phyloP scores from a whole-genome alignment of 805 yeast genomes.

The Candida ficus region DNA sequence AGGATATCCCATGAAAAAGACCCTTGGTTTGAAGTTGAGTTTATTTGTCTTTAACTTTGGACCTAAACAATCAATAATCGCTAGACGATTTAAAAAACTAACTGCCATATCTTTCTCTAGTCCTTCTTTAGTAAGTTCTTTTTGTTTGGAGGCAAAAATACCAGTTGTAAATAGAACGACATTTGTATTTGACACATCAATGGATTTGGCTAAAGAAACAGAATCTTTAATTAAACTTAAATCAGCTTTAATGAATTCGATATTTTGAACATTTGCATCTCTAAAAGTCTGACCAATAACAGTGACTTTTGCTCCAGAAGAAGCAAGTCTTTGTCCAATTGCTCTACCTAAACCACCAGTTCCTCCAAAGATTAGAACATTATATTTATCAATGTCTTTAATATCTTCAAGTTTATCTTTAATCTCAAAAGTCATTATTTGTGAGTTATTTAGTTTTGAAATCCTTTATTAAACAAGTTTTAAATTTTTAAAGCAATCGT shows the following conservation, averaged over 20 bases:
- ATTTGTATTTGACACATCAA: constrained; percentile 23
- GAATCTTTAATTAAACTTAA: constrained; percentile 27
- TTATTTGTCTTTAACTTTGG: constrained; percentile 20
- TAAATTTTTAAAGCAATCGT: too few species aligned
- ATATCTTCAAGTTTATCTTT: neutral
- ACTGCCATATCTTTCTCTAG: constrained; percentile 35
- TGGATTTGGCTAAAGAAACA: constrained; percentile 19
- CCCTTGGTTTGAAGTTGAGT: constrained; percentile 24
- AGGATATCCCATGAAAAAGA: constrained; percentile 37
- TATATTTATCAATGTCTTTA: neutral
- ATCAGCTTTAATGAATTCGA: constrained; percentile 30
- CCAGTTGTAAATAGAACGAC: constrained; percentile 35
- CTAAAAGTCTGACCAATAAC: constrained; percentile 33
- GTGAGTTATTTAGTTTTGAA: neutral
- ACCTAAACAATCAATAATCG: constrained; percentile 25
- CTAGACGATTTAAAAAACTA: constrained; percentile 32
- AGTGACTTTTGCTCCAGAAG: constrained; percentile 28
- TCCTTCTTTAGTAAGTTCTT: constrained; percentile 33
- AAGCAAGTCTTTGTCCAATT: constrained; percentile 23
- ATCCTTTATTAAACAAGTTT: too few species aligned
- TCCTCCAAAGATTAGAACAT: constrained; percentile 32
- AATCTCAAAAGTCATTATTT: neutral
- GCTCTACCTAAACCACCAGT: constrained; percentile 38
- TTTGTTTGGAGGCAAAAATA: constrained; percentile 29
- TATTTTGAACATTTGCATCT: constrained; percentile 23